phyloP scores from a whole-genome alignment of 1,139 yeast species.

The Yamadazyma atmosphaerica region DNA sequence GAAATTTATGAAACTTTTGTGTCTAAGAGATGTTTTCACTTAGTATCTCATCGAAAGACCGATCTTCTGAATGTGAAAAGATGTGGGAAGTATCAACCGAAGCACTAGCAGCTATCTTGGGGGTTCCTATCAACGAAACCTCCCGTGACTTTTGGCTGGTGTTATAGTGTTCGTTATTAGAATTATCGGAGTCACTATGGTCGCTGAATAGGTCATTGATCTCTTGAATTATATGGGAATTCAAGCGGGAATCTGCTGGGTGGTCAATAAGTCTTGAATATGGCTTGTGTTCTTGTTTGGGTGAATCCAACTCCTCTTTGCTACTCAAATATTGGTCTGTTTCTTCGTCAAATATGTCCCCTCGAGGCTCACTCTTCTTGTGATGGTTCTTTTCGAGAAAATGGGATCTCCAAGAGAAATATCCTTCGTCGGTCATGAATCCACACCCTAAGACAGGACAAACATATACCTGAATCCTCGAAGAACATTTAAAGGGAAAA shows the following conservation, averaged over 20 bases:
- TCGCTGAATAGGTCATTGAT: conserved; percentile 21
- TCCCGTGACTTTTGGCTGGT: background rate
- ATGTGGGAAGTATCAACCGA: background rate
- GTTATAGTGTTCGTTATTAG: background rate
- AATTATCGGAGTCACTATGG: conserved; percentile 5
- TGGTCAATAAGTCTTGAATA: too few species aligned
- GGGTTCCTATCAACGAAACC: background rate
- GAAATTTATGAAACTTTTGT: background rate
- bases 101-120: background rate
- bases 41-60: background rate
- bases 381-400: conserved; percentile 24
- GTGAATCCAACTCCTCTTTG: too few species aligned
- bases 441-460: conserved; percentile 48
- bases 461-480: conserved; percentile 30
- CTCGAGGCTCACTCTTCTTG: conserved; percentile 11
- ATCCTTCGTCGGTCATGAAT: conserved; percentile 39
- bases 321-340: too few species aligned
- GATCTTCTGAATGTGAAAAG: background rate
- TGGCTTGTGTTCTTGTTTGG: too few species aligned
- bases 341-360: conserved; percentile 2
- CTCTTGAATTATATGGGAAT: conserved; percentile 6
- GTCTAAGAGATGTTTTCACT: background rate
- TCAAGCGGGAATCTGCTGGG: background rate
- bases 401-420: conserved; percentile 34
- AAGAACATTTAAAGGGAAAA: conserved; percentile 24